Conservation (phyloP, 106 monocot species). For the Narthecium ossifragum region DNA sequence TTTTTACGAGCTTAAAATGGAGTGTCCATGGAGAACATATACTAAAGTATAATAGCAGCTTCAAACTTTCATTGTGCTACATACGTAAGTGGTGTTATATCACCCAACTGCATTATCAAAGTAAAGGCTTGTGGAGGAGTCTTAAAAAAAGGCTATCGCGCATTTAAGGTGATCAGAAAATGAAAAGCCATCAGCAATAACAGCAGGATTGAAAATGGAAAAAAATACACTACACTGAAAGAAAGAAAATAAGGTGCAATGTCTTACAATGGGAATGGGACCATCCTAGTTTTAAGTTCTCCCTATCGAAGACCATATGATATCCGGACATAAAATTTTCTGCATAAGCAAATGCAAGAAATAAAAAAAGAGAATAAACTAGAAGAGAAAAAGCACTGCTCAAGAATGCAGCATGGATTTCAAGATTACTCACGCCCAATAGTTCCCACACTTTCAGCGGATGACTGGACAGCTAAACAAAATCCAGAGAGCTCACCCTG, state of each 20-base stretch:
- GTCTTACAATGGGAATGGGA: conserved; percentile 81
- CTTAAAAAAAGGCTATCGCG: no score
- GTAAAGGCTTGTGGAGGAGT: no score
- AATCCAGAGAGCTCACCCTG: conserved; percentile 63
- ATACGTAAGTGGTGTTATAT: no score
- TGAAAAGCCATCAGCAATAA: background rate
- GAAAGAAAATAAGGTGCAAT: background rate
- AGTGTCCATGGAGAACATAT: no score
- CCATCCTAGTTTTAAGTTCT: conserved; percentile 87
- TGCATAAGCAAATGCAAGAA: conserved; percentile 22
- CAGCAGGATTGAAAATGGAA: background rate
- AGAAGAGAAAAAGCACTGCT: background rate
- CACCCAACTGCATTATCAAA: no score
- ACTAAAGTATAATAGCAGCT: no score
- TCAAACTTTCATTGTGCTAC: no score
- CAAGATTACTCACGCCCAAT: conserved; percentile 73
- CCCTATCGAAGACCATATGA: conserved; percentile 82
- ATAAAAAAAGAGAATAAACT: background rate
- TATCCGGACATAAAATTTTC: conserved; percentile 94
- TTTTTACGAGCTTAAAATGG: no score
- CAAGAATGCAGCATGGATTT: no score
- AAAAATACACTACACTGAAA: background rate
- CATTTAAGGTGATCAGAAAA: background rate
- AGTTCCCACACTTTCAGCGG: conserved; percentile 48
- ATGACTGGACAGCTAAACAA: conserved; percentile 79